Conservation (phyloP, 179 eudicot genomes). For the Corrigiola litoralis region DNA sequence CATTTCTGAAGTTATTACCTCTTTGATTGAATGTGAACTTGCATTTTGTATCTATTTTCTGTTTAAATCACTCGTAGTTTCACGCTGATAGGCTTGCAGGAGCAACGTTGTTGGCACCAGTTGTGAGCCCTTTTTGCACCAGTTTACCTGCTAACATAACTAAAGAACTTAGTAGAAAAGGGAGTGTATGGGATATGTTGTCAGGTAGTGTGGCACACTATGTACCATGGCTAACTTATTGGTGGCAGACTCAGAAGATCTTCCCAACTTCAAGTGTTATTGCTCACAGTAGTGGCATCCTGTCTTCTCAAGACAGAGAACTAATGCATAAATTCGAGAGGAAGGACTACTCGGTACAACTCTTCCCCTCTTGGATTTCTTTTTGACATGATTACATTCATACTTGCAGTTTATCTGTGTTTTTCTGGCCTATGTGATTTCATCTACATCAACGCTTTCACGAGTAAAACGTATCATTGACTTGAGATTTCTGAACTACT, state of each 20-base stretch:
- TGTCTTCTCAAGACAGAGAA: conserved; percentile 27
- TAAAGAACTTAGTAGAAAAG: conserved; percentile 7
- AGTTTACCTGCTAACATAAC: conserved; percentile 31
- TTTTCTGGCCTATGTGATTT: no score
- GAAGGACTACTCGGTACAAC: conserved; percentile 14
- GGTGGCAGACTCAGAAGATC: conserved; percentile 53
- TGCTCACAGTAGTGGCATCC: conserved; percentile 16
- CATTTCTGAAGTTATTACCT: not conserved
- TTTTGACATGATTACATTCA: not conserved
- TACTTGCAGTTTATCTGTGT: no score
- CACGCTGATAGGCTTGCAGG: conserved; percentile 36
- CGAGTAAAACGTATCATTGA: no score
- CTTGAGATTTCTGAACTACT: no score
- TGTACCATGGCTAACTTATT: conserved; percentile 40
- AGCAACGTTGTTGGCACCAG: conserved; percentile 38
- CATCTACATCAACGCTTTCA: no score
- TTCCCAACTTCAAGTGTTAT: conserved; percentile 31
- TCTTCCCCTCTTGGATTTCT: not conserved
- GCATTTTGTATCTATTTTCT: not conserved
- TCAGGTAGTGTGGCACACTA: conserved; percentile 32
- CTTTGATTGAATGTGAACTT: not conserved
- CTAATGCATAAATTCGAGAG: conserved; percentile 11
- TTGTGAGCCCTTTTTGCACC: conserved; percentile 33
- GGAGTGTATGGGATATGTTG: conserved; percentile 23
- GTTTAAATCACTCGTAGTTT: not conserved